These are phyloP conservation scores for Mucor indicus DNA, from an alignment of 371 early-diverging fungal genomes.

Conservation along the genomic window DNA sequence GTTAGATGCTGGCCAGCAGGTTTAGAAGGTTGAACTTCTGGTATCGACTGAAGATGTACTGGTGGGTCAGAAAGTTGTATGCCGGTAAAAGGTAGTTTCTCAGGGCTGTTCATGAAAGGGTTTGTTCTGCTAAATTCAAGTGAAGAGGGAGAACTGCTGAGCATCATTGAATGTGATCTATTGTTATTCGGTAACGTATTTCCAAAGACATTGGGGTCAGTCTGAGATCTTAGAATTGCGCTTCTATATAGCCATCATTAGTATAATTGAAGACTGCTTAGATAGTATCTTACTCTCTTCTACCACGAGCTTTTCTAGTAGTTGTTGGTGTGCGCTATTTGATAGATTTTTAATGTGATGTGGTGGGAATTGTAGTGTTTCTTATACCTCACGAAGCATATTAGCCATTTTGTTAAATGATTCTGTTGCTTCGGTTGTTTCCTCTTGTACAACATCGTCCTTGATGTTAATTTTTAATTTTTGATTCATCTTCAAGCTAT, in stretches of 20 bases:
- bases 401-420: conserved; percentile 14
- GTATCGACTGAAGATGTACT: conserved; percentile 4
- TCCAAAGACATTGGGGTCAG: no score
- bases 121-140: no score
- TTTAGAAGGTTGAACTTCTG: conserved; percentile 2
- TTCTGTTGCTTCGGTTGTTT: conserved; percentile 8
- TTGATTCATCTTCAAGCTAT: conserved; percentile 13
- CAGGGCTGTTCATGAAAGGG: no score
- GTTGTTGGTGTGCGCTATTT: conserved; percentile 9
- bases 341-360: neutral
- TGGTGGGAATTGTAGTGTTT: neutral
- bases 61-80: neutral
- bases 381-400: conserved; percentile 18
- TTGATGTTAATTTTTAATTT: conserved; percentile 14
- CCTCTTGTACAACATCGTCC: conserved; percentile 5
- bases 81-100: no score
- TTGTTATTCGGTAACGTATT: no score
- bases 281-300: conserved; percentile 18
- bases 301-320: conserved; percentile 10
- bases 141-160: no score
- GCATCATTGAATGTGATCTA: no score
- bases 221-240: conserved; percentile 3
- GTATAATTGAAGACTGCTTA: no score
- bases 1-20: no score
- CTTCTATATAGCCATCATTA: neutral